A percentile compares a stretch with the other conserved stretches of the same genome.
Conservation (phyloP, 306 rosid species). For the Hylodesmum podocarpum region DNA sequence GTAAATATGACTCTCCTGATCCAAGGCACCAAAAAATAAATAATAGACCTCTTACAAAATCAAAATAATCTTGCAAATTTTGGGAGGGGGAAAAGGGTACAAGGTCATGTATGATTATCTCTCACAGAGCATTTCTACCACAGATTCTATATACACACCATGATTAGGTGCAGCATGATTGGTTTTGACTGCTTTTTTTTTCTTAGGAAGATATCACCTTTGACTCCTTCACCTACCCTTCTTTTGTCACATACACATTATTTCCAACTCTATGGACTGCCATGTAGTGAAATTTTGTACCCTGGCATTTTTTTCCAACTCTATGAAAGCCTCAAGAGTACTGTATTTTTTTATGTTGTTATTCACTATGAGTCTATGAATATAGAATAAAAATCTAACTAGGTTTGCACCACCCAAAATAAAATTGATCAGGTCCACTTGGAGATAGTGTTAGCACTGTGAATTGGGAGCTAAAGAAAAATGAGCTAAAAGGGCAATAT, state of each 20-base stretch:
- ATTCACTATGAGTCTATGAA: background rate
- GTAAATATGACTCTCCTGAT: conserved; percentile 61
- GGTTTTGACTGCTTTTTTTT: conserved; percentile 75
- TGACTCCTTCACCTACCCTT: conserved; percentile 42
- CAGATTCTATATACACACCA: conserved; percentile 53
- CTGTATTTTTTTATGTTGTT: background rate
- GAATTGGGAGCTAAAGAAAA: background rate
- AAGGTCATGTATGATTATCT: conserved; percentile 46
- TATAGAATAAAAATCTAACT: background rate
- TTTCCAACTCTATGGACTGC: conserved; percentile 25
- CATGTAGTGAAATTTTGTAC: conserved; percentile 18
- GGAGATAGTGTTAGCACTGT: background rate
- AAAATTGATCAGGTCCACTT: background rate
- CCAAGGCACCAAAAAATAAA: conserved; percentile 41
- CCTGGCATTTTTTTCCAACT: background rate
- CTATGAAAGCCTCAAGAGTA: background rate
- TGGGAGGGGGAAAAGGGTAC: background rate
- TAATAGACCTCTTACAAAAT: conserved; percentile 6
- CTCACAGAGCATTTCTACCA: conserved; percentile 46
- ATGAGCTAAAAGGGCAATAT: background rate
- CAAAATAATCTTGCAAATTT: conserved; percentile 23
- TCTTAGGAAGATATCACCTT: conserved; percentile 50
- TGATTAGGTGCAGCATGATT: conserved; percentile 71
- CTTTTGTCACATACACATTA: conserved; percentile 12
- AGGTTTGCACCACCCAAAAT: background rate